Conservation (phyloP, 306 rosid genomes). For the Gynostemma pentaphyllum region DNA sequence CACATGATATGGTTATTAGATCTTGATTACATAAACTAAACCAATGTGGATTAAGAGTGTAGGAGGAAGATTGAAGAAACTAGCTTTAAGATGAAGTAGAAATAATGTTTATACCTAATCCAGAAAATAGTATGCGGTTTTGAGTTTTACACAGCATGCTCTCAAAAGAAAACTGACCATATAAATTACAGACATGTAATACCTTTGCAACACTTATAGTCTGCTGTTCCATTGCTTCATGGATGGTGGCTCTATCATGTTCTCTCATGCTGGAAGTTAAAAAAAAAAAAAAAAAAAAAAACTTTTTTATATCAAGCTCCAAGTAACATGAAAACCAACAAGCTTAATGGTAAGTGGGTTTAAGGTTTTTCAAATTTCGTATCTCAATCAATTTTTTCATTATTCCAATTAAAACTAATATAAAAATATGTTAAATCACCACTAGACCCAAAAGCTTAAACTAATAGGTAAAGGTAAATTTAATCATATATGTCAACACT, state of each 20-base stretch:
- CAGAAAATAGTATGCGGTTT: not conserved
- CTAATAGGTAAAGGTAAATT: no score
- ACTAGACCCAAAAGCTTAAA: no score
- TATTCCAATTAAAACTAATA: no score
- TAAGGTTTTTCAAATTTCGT: not conserved
- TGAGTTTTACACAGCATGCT: not conserved
- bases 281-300: constrained; percentile 1
- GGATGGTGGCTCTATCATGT: constrained; percentile 96
- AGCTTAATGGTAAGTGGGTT: not conserved
- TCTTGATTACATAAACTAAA: no score
- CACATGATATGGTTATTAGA: no score
- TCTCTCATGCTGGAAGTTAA: constrained; percentile 91
- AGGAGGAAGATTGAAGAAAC: no score
- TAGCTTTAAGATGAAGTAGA: no score
- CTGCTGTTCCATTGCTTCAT: constrained; percentile 99
- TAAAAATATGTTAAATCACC: no score
- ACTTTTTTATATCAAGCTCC: not conserved
- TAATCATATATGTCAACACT: no score
- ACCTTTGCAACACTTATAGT: constrained; percentile 99
- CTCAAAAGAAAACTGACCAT: not conserved
- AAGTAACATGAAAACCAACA: not conserved
- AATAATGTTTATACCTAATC: not conserved
- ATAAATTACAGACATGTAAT: constrained; percentile 12
- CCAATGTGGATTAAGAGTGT: no score
- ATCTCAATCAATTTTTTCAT: not conserved